Evolutionary conservation across 192 early-diverging fungal genomes (phyloP), one percentile per base, ranked within the genome.

Genomic region (Backusella westeae): DNA sequence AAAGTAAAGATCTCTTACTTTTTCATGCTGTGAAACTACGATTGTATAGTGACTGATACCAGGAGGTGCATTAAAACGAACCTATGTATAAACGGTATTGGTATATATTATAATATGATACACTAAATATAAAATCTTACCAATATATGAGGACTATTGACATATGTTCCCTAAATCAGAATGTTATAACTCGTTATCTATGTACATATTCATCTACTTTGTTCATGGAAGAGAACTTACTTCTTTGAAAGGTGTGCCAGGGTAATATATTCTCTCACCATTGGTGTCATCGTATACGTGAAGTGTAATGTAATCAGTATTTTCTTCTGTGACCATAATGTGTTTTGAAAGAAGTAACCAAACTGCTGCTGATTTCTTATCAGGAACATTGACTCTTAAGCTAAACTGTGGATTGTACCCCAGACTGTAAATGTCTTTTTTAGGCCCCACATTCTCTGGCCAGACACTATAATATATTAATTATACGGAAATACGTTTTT

Each of bases 261-360:
- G 91, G 77, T 92, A 92, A 80, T 91, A 92, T 7, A 92, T 80
- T 42, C 88, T 86, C 17, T 88, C 80, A 3, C 93, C 89, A 69
- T 86, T 77, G 65, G 90, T 91, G 68, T 85, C 82, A 74, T 90
- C 90, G 81, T 93, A 98, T 7, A 98, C 85, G 82, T 96, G 93
- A 32, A 96, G 76, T 5, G 96, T 94, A 38, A 98, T 95, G 77
- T 91, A 96, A 77, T 98, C 96, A 9, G 79, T 85, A 80, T 94
- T 98, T 74, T 95, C 92, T 72, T 94, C 93, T 39, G 92, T 95
- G 26, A 86, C 86, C 3, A 88, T 90, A 36, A 94, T 85, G 67
- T 98, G 96, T 80, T 96, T 96, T 65, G 92, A 91, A 38, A 98
- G 85, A 19, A 96, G 81, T 7, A 96, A 69, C 92, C 91, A 94